Conservation (phyloP, 345 rosid species). For the Populus deltoides region DNA sequence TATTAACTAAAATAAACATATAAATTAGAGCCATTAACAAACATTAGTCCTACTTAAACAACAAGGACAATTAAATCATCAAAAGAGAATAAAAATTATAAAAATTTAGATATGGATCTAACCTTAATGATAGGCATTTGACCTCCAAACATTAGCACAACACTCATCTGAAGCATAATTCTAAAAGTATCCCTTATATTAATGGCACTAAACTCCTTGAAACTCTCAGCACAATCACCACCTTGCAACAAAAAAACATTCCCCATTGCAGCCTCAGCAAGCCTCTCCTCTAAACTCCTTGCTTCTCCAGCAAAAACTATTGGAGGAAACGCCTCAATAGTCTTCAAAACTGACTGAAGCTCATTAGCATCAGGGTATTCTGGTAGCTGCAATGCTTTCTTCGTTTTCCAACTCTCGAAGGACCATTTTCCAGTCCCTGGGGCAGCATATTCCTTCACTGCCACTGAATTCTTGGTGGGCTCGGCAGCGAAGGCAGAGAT, state of each 20-base stretch:
- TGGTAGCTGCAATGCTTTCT: conserved; percentile 29
- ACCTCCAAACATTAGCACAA: conserved; percentile 29
- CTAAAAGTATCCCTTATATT: conserved; percentile 30
- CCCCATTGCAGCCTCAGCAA: conserved; percentile 29
- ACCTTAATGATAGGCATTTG: conserved; percentile 32
- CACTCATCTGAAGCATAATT: conserved; percentile 28
- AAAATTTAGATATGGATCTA: background rate
- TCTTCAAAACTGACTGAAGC: conserved; percentile 18
- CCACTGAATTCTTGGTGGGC: conserved; percentile 33
- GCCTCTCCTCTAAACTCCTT: conserved; percentile 25
- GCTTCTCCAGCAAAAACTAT: conserved; percentile 33
- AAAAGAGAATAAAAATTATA: background rate
- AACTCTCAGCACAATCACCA: conserved; percentile 35
- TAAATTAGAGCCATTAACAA: background rate
- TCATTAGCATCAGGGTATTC: conserved; percentile 22
- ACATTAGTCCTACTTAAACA: background rate
- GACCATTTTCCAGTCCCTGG: conserved; percentile 11
- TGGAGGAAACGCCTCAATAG: conserved; percentile 24
- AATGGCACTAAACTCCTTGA: conserved; percentile 32
- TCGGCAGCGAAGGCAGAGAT: conserved; percentile 57
- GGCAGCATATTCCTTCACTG: conserved; percentile 1
- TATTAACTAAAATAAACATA: background rate
- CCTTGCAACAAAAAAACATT: conserved; percentile 30
- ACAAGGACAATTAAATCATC: background rate
- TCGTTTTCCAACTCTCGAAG: conserved; percentile 27